Percentiles rank a stretch among this genome's conserved stretches.
Conservation (phyloP, 306 rosid species). For the Neltuma alba region DNA sequence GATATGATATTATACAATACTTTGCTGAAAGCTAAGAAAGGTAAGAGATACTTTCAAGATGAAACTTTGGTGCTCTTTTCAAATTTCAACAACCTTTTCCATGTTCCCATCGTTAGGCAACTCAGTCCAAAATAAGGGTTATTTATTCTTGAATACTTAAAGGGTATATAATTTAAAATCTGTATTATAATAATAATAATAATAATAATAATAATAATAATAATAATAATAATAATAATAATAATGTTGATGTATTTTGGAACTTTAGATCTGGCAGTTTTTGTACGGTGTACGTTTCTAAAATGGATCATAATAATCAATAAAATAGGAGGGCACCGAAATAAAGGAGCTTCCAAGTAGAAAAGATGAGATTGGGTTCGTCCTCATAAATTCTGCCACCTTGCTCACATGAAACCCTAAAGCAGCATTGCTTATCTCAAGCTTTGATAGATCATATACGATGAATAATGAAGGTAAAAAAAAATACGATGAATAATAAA, state of each 20-base stretch:
- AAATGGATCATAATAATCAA: neutral
- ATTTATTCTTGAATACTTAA: neutral
- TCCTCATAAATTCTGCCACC: neutral
- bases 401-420: neutral
- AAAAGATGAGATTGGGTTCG: neutral
- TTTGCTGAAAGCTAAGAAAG: neutral
- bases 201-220: too few relatives aligned
- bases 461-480: too few relatives aligned
- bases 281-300: neutral
- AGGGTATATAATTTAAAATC: too few relatives aligned
- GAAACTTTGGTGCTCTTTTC: neutral
- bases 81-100: neutral
- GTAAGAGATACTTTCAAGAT: neutral
- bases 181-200: too few relatives aligned
- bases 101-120: neutral
- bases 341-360: neutral
- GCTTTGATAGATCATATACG: neutral
- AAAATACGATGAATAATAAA: neutral
- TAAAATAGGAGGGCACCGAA: neutral
- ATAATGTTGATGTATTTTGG: neutral
- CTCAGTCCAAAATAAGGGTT: neutral
- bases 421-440: neutral
- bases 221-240: too few relatives aligned
- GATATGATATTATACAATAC: neutral
- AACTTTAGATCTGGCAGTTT: neutral